Evolutionary conservation across 208 protist genomes (phyloP).

Genomic region (Trypanosoma brucei): DNA sequence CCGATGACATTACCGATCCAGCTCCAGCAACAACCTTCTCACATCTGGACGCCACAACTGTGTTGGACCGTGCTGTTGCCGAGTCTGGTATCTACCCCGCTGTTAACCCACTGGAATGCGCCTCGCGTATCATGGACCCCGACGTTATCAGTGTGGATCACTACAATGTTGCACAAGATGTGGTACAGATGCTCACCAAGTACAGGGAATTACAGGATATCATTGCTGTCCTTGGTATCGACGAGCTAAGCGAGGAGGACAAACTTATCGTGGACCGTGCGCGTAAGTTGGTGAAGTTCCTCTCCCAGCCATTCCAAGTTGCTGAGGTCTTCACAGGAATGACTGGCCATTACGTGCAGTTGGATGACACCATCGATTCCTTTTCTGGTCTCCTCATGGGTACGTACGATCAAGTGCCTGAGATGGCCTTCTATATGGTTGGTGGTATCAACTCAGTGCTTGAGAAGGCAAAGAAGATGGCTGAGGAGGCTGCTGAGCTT

Average conservation of each 20-base stretch:
- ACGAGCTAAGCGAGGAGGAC: slow-evolving; percentile 98
- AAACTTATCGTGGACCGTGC: slow-evolving; percentile 96
- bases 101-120: slow-evolving; percentile 97
- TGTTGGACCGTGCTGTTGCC: slow-evolving; percentile 96
- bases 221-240: slow-evolving; percentile 99
- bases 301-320: slow-evolving; percentile 98
- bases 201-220: slow-evolving; percentile 99
- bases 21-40: slow-evolving; percentile 98
- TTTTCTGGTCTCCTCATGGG: slow-evolving; percentile 94
- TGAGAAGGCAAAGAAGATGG: slow-evolving; percentile 90
- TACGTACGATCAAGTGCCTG: slow-evolving; percentile 95
- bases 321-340: slow-evolving; percentile 97
- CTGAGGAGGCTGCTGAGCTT: slow-evolving; percentile 70
- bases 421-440: slow-evolving; percentile 98
- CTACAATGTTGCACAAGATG: slow-evolving; percentile 95
- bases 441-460: slow-evolving; percentile 92
- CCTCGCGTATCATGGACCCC: slow-evolving; percentile 97
- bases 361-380: slow-evolving; percentile 92
- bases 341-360: slow-evolving; percentile 92
- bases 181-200: slow-evolving; percentile 97
- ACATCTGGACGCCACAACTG: slow-evolving; percentile 97
- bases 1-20: slow-evolving; percentile 98
- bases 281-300: slow-evolving; percentile 89
- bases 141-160: slow-evolving; percentile 95
- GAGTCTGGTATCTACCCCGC: slow-evolving; percentile 98